These are phyloP conservation scores for Ganoderma boninense DNA, from an alignment of 1,284 basidiomycete species.

Conservation along the genomic window DNA sequence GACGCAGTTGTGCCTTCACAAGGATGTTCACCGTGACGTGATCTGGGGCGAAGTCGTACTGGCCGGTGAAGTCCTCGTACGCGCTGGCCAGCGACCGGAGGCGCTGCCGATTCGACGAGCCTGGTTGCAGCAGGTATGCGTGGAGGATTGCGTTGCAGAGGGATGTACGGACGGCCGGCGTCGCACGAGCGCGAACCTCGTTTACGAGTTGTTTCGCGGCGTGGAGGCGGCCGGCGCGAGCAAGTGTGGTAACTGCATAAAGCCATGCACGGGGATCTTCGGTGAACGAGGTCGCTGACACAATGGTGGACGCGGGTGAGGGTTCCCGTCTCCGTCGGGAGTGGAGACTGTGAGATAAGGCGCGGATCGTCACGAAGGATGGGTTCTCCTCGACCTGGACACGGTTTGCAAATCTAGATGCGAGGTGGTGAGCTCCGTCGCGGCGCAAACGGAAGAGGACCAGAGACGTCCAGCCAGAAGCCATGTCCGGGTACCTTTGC, in stretches of 20 bases:
- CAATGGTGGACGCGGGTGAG: background rate
- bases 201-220: constrained; percentile 55
- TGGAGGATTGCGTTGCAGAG: constrained; percentile 67
- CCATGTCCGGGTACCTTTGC: constrained; percentile 3
- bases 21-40: constrained; percentile 72
- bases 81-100: constrained; percentile 51
- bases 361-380: background rate
- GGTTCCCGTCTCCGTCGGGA: constrained; percentile 2
- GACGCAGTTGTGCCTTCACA: constrained; percentile 61
- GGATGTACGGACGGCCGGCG: constrained; percentile 45
- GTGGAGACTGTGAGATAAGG: background rate
- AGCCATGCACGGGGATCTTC: constrained; percentile 7
- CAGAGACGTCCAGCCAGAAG: constrained; percentile 8
- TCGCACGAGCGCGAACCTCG: constrained; percentile 39
- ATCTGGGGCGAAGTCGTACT: constrained; percentile 61
- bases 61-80: constrained; percentile 49
- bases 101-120: constrained; percentile 50
- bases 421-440: constrained; percentile 18
- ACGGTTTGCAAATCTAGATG: constrained; percentile 6
- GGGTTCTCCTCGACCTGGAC: background rate
- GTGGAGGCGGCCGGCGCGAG: constrained; percentile 30
- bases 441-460: constrained; percentile 12
- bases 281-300: background rate
- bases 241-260: constrained; percentile 26
- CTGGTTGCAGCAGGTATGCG: constrained; percentile 44